Base-by-base conservation (phyloP, 331 rosid genomes). In the Malus hybrid region DNA sequence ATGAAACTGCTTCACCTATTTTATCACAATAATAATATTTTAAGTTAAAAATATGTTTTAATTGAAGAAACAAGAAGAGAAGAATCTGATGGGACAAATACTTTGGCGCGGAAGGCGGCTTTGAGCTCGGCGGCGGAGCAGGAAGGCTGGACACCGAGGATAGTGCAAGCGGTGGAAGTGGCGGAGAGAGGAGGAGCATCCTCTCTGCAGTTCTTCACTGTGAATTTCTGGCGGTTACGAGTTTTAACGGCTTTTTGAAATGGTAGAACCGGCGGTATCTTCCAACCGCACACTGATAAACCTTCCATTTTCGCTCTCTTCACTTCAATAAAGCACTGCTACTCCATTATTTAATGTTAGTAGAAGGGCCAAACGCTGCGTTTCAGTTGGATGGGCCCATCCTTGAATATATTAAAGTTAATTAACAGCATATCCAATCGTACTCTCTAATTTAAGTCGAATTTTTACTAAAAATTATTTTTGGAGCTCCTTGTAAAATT, bases 71-170 rank as follows among this genome's bases (percentile, higher is more conserved):
- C 59, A 48, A 27, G 16, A 46, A 10, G 46, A 48, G 27, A 42
- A 42, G 48, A 42, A 42, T 42, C 1, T 3, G 56, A 5, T 54
- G 19, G 33, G 16, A n/a, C 3, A 44, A 7, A 59, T 78, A 89
- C 97, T 83, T 90, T 91, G 74, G 90, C 82, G 79, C 98, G 93
- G 78, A 93, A 93, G 78, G 98, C 96, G 22, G 93, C 86, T 83
- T 93, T 93, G 28, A 94, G 87, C 24, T 91, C 87, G 22, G 80
- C 65, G 64, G 85, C 24, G 1, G 97, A 88, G 87, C 86, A 90
- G 66, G 84, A 61, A 19, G 92, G 89, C 19, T 86, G 78, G 12
- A 88, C 77, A 57, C 91, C 98, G 32, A 94, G 96, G 32, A 94
- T 69, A 3, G 82, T 73, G 60, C 77, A 91, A 65, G 98, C 95